Evolutionary conservation across 1,284 basidiomycete genomes (phyloP).

Genomic region (Gastroboletus turbinatus): DNA sequence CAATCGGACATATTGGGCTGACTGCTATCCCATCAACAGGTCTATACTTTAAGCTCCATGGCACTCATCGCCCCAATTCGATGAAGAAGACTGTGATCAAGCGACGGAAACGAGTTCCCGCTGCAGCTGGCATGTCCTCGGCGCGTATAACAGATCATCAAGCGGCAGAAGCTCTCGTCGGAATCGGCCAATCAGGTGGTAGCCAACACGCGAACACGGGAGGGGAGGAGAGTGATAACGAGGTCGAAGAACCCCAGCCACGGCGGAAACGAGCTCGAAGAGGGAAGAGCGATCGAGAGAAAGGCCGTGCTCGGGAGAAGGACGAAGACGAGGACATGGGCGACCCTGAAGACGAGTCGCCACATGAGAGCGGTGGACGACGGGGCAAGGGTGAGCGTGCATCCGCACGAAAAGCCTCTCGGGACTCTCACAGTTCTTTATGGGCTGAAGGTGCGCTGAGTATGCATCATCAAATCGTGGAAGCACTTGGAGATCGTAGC

Average conservation of each 20-base stretch:
- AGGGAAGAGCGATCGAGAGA: slow-evolving; percentile 39
- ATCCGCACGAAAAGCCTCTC: slow-evolving; percentile 38
- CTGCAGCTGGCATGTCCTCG: slow-evolving; percentile 48
- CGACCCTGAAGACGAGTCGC: slow-evolving; percentile 40
- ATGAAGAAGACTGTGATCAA: slow-evolving; percentile 99
- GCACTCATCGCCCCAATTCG: slow-evolving; percentile 93
- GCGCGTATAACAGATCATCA: slow-evolving; percentile 78
- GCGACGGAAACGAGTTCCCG: slow-evolving; percentile 92
- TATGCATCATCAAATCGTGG: slow-evolving; percentile 36
- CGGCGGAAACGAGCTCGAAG: slow-evolving; percentile 54
- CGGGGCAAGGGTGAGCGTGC: slow-evolving; percentile 36
- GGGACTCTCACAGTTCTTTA: slow-evolving; percentile 37
- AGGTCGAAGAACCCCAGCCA: slow-evolving; percentile 48
- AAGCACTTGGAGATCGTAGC: slow-evolving; percentile 36
- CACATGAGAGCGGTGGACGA: slow-evolving; percentile 26
- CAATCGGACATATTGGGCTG: slow-evolving; percentile 18
- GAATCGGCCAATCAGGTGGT: slow-evolving; percentile 60
- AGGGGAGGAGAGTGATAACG: slow-evolving; percentile 59
- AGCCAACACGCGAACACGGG: slow-evolving; percentile 41
- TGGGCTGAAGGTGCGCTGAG: slow-evolving; percentile 36
- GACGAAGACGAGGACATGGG: slow-evolving; percentile 53
- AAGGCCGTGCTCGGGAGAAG: slow-evolving; percentile 38
- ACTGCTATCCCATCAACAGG: slow-evolving; percentile 49
- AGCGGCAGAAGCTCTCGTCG: slow-evolving; percentile 79
- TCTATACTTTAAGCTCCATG: slow-evolving; percentile 97